Conservation (phyloP, 2,329 filamentous ascomycete species). For the Alternaria sp. region DNA sequence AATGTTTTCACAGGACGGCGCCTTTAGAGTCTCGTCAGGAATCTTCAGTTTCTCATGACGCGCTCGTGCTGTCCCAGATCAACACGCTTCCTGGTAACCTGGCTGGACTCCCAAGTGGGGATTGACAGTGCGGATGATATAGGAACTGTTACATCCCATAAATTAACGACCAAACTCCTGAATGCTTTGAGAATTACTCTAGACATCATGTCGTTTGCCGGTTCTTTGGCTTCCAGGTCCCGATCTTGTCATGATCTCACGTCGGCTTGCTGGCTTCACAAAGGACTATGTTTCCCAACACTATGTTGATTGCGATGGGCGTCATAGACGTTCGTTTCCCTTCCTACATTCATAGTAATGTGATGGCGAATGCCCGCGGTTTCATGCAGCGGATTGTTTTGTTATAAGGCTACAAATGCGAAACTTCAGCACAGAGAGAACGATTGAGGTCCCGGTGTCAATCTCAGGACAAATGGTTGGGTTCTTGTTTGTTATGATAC, state of each 20-base stretch:
- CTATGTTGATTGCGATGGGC: neutral
- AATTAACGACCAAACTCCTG: neutral
- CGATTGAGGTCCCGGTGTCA: neutral
- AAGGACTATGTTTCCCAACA: neutral
- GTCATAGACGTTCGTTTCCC: no score
- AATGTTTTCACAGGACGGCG: conserved; percentile 76
- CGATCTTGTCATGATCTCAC: neutral
- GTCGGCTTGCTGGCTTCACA: neutral
- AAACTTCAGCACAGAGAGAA: neutral
- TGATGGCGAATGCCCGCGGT: neutral
- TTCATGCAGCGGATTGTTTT: no score
- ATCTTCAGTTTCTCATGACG: conserved; percentile 95
- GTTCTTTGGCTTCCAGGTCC: neutral
- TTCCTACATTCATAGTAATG: neutral
- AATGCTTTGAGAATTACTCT: neutral
- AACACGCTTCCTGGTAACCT: conserved; percentile 66
- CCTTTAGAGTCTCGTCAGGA: conserved; percentile 99
- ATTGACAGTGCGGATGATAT: conserved; percentile 54
- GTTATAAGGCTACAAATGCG: neutral
- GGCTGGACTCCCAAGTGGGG: conserved; percentile 59
- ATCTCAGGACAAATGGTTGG: neutral
- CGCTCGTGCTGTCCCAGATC: conserved; percentile 97
- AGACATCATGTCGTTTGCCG: neutral
- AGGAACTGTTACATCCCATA: conserved; percentile 51
- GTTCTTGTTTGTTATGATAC: neutral